A percentile compares a stretch with the other conserved stretches of the same genome.
phyloP scores from a whole-genome alignment of 2,329 filamentous ascomycete species.

The Lachnellula suecica region DNA sequence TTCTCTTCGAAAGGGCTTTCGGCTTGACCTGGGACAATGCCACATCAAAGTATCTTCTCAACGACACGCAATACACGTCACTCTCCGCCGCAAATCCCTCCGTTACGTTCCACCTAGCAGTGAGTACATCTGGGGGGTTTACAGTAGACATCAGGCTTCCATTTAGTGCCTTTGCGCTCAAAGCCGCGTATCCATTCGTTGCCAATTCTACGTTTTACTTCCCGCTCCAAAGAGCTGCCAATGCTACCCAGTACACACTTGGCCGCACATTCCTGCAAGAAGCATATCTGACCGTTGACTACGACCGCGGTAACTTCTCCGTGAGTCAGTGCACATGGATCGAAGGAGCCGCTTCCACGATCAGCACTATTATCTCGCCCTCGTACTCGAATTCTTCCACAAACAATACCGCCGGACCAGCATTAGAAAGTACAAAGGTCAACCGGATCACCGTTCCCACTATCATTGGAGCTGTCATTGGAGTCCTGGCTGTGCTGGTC shows the following conservation, averaged over 20 bases:
- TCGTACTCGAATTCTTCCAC: neutral
- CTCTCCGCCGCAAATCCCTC: slow-evolving; percentile 29
- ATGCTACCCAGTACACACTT: slow-evolving; percentile 34
- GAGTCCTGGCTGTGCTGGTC: neutral
- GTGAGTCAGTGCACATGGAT: slow-evolving; percentile 36
- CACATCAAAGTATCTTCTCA: slow-evolving; percentile 33
- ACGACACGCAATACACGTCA: slow-evolving; percentile 17
- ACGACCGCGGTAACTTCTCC: slow-evolving; percentile 39
- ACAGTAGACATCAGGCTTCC: slow-evolving; percentile 32
- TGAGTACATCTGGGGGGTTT: slow-evolving; percentile 19
- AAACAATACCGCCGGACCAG: neutral
- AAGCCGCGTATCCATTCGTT: slow-evolving; percentile 32
- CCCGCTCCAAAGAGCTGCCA: slow-evolving; percentile 33
- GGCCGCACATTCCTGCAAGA: slow-evolving; percentile 38
- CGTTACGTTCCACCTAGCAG: slow-evolving; percentile 32
- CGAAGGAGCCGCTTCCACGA: slow-evolving; percentile 29
- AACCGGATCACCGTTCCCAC: neutral
- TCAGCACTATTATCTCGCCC: slow-evolving; percentile 10
- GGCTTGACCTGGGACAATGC: slow-evolving; percentile 35
- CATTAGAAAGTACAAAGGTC: neutral
- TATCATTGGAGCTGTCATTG: neutral
- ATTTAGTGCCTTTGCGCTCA: slow-evolving; percentile 35
- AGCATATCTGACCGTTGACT: slow-evolving; percentile 33
- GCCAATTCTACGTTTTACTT: slow-evolving; percentile 32
- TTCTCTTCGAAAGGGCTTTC: slow-evolving; percentile 32